Evolutionary conservation across 2,329 filamentous ascomycete genomes (phyloP), one percentile per base, ranked within the genome.

Genomic region (Tolypocladium sp.): DNA sequence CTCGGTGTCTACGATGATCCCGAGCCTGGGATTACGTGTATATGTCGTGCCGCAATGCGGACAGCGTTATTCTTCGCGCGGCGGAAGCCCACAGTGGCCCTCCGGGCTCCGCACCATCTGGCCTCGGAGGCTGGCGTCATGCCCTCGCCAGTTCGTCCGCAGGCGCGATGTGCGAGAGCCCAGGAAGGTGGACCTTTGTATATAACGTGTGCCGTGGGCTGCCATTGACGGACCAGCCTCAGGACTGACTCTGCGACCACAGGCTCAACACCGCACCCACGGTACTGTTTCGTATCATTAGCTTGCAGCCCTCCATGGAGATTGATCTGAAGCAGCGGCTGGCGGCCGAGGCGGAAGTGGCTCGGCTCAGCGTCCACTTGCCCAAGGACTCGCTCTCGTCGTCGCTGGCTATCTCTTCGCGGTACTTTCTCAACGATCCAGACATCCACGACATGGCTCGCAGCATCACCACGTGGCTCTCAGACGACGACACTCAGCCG

Each of bases 341-440:
- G 20, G 12, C 38, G 27, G 9, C n/a, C 17, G 54, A 51, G 12
- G 54, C 33, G 30, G 54, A 59, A 17, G 12, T 55, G 46, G 58
- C 65, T 37, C 66, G 61, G 27, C 63, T 69, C 8, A 69, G 66
- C 53, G 63, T 69, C 10, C 63, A 65, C 30, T 46, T 69, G 2
- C 68, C 67, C 8, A 62, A 62, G 13, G 64, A 67, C 30, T 63
- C 66, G 10, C 63, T 69, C 12, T 62, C 62, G 55, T 66, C 67
- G 0, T 64, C 66, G 4, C 58, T 69, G 13, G 60, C 62, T 41
- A 62, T 60, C 35, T 67, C 67, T 1, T 69, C 68, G 2, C 63
- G 64, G 13, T 63, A 69, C 56, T 68, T 68, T 42, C 56, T 62
- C 17, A 62, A 66, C 10, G 68, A 69, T 25, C 61, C 58, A 0